Percentiles rank a stretch among this genome's conserved stretches.
phyloP scores from a whole-genome alignment of 2,329 filamentous ascomycete genomes.

The Lasiodiplodia sp. region DNA sequence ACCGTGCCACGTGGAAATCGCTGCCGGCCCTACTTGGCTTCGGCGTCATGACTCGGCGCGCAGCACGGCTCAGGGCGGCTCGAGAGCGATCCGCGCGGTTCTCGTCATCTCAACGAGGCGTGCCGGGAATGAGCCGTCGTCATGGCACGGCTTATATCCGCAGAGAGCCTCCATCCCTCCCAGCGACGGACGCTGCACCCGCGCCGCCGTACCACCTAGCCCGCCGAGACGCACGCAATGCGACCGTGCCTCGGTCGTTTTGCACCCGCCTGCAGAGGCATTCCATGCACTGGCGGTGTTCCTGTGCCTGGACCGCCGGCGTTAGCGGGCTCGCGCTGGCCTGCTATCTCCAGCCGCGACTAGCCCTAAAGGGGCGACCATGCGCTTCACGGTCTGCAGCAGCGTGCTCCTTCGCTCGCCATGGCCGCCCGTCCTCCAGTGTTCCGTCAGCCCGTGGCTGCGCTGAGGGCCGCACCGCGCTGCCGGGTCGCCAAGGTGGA shows the following conservation, averaged over 20 bases:
- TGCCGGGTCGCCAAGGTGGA: conserved; percentile 17
- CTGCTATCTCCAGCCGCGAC: conserved; percentile 9
- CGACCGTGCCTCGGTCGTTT: conserved; percentile 1
- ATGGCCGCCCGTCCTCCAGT: conserved; percentile 10
- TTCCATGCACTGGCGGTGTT: not conserved
- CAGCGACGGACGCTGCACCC: conserved; percentile 8
- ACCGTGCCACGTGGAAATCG: conserved; percentile 9
- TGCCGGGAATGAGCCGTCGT: conserved; percentile 18
- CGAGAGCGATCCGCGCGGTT: conserved; percentile 20
- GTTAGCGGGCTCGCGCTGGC: conserved; percentile 13
- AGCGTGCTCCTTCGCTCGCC: conserved; percentile 15
- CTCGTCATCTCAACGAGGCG: conserved; percentile 19
- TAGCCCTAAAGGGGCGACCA: conserved; percentile 18
- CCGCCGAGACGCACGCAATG: conserved; percentile 21
- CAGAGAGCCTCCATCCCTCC: not conserved
- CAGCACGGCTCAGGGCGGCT: conserved; percentile 23
- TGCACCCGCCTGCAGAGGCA: conserved; percentile 6
- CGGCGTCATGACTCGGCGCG: conserved; percentile 17
- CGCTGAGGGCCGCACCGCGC: conserved; percentile 9
- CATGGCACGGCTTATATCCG: conserved; percentile 17
- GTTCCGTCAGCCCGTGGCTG: not conserved
- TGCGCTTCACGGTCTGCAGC: conserved; percentile 18
- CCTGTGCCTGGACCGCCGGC: conserved; percentile 26
- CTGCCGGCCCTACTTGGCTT: conserved; percentile 13
- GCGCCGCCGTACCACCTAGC: conserved; percentile 19